A percentile compares a stretch with the other conserved stretches of the same genome.
These are phyloP conservation scores for Hemisphaericaspora xylanilytica DNA, from an alignment of 1,139 yeast species.

Conservation along the genomic window DNA sequence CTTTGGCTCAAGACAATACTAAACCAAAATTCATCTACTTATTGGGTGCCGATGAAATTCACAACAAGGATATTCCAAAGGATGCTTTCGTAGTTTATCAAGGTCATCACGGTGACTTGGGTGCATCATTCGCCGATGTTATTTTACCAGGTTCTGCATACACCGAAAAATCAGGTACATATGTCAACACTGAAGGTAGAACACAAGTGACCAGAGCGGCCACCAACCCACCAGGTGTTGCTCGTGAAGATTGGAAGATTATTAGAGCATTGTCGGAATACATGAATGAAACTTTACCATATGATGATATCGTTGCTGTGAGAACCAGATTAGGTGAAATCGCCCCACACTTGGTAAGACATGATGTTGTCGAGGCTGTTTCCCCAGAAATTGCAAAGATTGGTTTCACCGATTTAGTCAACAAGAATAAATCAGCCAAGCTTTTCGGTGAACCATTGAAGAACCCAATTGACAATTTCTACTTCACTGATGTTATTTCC, in stretches of 20 bases:
- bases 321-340: slow-evolving; percentile 72
- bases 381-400: slow-evolving; percentile 55
- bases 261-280: slow-evolving; percentile 82
- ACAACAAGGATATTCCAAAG: slow-evolving; percentile 67
- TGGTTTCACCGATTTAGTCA: slow-evolving; percentile 52
- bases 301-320: slow-evolving; percentile 69
- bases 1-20: slow-evolving; percentile 48
- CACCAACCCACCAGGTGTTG: slow-evolving; percentile 85
- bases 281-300: slow-evolving; percentile 68
- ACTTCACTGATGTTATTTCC: slow-evolving; percentile 84
- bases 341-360: slow-evolving; percentile 79
- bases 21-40: slow-evolving; percentile 76
- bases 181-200: slow-evolving; percentile 89
- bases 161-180: slow-evolving; percentile 87
- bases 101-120: slow-evolving; percentile 91
- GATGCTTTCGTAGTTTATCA: slow-evolving; percentile 89
- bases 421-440: slow-evolving; percentile 38
- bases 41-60: slow-evolving; percentile 81
- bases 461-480: slow-evolving; percentile 78
- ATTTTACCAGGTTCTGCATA: slow-evolving; percentile 86
- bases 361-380: slow-evolving; percentile 72
- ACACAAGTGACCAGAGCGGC: slow-evolving; percentile 86
- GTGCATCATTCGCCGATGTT: slow-evolving; percentile 88
- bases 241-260: slow-evolving; percentile 92
- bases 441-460: slow-evolving; percentile 52